Evolutionary conservation across 2,329 filamentous ascomycete genomes (phyloP).

Genomic region (Fusarium penzigii): DNA sequence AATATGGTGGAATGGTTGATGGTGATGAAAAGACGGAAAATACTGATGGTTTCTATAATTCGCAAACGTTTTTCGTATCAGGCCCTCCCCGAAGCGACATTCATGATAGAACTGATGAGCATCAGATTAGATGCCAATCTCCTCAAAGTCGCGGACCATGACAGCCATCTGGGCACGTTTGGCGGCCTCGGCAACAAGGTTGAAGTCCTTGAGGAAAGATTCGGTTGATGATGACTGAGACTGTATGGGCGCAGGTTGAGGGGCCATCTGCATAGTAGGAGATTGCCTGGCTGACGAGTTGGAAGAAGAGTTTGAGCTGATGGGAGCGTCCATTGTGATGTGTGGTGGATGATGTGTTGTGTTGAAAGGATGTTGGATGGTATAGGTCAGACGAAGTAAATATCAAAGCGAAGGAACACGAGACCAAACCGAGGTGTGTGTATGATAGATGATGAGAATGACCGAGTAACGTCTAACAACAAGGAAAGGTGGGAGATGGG

Average conservation of each 20-base stretch:
- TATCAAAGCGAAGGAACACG: neutral
- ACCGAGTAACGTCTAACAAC: no score
- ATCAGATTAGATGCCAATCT: conserved; percentile 56
- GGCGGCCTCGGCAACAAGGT: conserved; percentile 85
- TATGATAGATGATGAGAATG: no score
- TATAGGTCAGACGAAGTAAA: conserved; percentile 1
- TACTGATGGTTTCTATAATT: neutral
- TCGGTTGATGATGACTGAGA: conserved; percentile 47
- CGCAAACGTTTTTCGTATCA: neutral
- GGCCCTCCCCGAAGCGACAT: neutral
- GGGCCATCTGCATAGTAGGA: conserved; percentile 30
- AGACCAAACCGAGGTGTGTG: no score
- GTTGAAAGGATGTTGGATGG: conserved; percentile 7
- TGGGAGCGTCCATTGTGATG: conserved; percentile 36
- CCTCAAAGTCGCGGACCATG: conserved; percentile 82
- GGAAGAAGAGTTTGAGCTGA: conserved; percentile 29
- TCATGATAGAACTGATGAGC: neutral
- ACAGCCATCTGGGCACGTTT: conserved; percentile 91
- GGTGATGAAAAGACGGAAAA: no score
- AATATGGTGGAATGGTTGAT: no score
- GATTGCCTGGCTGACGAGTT: conserved; percentile 33
- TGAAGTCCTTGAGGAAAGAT: conserved; percentile 76
- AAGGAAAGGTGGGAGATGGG: no score
- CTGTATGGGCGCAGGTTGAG: conserved; percentile 30
- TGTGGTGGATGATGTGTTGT: neutral